These are phyloP conservation scores for Sextonia rubra DNA, from an alignment of 164 flowering plant genomes.

Conservation along the genomic window DNA sequence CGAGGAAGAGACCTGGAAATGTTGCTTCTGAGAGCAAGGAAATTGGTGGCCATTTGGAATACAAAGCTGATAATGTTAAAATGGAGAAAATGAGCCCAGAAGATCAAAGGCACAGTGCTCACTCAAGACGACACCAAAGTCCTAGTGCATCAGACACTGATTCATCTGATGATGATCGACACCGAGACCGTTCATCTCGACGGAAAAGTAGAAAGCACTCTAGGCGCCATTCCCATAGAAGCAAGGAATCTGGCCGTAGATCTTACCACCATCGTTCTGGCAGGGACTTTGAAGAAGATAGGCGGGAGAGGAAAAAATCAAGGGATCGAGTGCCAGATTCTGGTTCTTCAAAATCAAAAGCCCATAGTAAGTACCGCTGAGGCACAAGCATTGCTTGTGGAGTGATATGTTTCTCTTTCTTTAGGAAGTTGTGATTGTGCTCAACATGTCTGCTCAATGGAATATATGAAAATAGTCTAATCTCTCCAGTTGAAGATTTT, in stretches of 20 bases:
- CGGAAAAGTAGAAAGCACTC: conserved; percentile 61
- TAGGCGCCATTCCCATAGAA: conserved; percentile 36
- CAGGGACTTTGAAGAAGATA: conserved; percentile 26
- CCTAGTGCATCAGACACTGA: conserved; percentile 42
- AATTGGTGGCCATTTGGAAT: conserved; percentile 5
- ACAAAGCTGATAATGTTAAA: conserved; percentile 11
- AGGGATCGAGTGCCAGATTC: conserved; percentile 14
- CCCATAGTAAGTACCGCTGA: not conserved
- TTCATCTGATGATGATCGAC: conserved; percentile 37
- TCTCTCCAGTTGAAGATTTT: no score
- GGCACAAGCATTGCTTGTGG: no score
- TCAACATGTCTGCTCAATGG: no score
- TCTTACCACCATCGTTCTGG: conserved; percentile 33
- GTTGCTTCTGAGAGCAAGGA: not conserved
- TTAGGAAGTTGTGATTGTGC: no score
- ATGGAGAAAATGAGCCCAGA: conserved; percentile 19
- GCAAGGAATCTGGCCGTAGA: conserved; percentile 36
- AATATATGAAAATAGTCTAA: no score
- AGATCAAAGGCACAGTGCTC: conserved; percentile 10
- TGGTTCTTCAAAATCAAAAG: conserved; percentile 5
- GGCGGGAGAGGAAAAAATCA: conserved; percentile 34
- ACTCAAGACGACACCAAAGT: conserved; percentile 22
- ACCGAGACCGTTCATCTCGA: conserved; percentile 37
- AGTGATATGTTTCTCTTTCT: not conserved
- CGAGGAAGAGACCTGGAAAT: not conserved